Evolutionary conservation across 768 basidiomycete genomes (phyloP).

Genomic region (Hortiboletus campestris): DNA sequence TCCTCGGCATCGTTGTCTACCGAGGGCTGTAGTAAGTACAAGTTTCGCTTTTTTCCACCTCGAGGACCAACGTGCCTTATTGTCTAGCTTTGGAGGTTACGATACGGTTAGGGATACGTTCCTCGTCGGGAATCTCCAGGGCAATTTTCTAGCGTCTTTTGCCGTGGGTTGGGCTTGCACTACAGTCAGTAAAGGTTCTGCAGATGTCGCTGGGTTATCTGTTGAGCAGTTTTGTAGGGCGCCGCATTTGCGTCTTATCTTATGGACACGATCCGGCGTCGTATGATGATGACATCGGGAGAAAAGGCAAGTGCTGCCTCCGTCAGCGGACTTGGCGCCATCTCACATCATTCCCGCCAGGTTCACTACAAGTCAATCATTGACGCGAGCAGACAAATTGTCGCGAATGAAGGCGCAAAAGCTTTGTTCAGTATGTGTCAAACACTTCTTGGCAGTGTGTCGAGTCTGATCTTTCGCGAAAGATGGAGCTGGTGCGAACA

Average conservation of each 20-base stretch:
- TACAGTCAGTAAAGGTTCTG: conserved; percentile 27
- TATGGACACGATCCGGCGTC: conserved; percentile 43
- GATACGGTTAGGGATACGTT: conserved; percentile 40
- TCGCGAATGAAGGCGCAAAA: conserved; percentile 39
- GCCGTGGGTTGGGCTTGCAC: conserved; percentile 42
- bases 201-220: neutral
- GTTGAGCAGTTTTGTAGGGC: conserved; percentile 21
- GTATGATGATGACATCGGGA: conserved; percentile 50
- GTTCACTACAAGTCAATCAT: conserved; percentile 40
- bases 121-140: conserved; percentile 38
- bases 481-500: conserved; percentile 61
- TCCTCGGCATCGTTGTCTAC: conserved; percentile 43
- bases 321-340: neutral
- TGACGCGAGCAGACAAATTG: conserved; percentile 39
- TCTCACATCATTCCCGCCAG: conserved; percentile 11
- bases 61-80: neutral
- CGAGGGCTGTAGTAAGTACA: conserved; percentile 42
- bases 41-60: neutral
- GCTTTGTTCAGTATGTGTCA: conserved; percentile 36
- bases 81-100: conserved; percentile 41
- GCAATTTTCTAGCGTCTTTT: conserved; percentile 42
- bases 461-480: conserved; percentile 17
- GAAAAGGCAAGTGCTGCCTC: conserved; percentile 23
- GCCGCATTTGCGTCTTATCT: conserved; percentile 42
- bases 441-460: neutral